Conservation (phyloP, 805 yeast genomes). For the Cyberlindnera saturnus region DNA sequence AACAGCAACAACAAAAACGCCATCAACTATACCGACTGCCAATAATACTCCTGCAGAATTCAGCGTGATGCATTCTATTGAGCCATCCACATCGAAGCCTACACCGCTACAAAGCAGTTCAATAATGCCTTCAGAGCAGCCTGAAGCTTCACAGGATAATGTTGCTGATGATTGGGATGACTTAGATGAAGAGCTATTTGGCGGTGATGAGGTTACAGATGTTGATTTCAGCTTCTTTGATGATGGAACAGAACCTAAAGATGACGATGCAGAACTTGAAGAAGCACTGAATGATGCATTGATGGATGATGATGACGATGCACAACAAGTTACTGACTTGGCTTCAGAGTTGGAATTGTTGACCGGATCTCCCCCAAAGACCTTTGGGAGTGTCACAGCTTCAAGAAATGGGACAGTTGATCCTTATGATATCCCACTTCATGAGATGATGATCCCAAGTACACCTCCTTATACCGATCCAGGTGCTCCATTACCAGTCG, state of each 20-base stretch:
- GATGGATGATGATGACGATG: conserved; percentile 23
- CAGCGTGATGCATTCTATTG: conserved; percentile 2
- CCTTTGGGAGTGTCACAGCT: background rate
- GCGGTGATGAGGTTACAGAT: conserved; percentile 25
- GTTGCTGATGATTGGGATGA: conserved; percentile 22
- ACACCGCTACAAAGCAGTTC: conserved; percentile 4
- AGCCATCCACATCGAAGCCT: conserved; percentile 6
- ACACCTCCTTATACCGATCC: conserved; percentile 68
- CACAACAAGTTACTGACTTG: no score
- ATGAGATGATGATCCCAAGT: conserved; percentile 48
- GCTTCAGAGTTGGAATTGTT: conserved; percentile 31
- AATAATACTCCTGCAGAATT: conserved; percentile 21
- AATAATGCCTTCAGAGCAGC: background rate
- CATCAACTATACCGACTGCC: conserved; percentile 23
- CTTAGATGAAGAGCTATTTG: conserved; percentile 28
- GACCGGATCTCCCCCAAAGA: no score
- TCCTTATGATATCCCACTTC: conserved; percentile 47
- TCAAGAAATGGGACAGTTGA: conserved; percentile 1
- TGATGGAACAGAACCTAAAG: conserved; percentile 21
- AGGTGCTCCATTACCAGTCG: conserved; percentile 74
- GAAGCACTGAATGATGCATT: conserved; percentile 22
- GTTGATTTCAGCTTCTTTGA: conserved; percentile 25
- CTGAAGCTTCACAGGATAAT: background rate
- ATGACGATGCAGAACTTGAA: conserved; percentile 14
- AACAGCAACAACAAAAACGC: conserved; percentile 33